Conservation (phyloP, 192 early-diverging fungal species). For the Podila epigama region DNA sequence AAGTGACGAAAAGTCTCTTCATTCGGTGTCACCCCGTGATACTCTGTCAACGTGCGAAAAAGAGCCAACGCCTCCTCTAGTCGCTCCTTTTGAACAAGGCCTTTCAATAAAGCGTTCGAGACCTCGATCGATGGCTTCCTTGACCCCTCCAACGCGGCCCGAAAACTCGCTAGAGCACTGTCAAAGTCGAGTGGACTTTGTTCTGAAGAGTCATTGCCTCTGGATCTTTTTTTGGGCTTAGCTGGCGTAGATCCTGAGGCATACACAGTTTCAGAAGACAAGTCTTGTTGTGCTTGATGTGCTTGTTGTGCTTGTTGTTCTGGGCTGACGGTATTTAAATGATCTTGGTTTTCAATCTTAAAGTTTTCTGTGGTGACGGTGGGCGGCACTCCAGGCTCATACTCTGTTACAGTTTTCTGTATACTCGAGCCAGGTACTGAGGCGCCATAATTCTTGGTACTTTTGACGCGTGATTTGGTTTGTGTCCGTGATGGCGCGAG, state of each 20-base stretch:
- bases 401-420: too few relatives aligned
- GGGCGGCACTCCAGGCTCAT: too few relatives aligned
- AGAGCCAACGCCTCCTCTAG: slow-evolving; percentile 32
- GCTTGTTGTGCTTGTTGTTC: not conserved
- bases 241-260: too few relatives aligned
- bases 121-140: slow-evolving; percentile 21
- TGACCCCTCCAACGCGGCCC: slow-evolving; percentile 16
- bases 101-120: slow-evolving; percentile 14
- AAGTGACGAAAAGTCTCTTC: slow-evolving; percentile 15
- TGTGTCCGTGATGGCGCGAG: too few relatives aligned
- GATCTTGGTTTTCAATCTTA: too few relatives aligned
- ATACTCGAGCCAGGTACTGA: too few relatives aligned
- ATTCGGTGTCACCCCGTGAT: slow-evolving; percentile 20
- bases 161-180: slow-evolving; percentile 6
- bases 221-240: not conserved
- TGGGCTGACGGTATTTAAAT: too few relatives aligned
- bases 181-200: slow-evolving; percentile 11
- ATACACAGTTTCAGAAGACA: too few relatives aligned
- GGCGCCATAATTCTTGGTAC: too few relatives aligned
- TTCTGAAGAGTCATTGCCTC: too few relatives aligned
- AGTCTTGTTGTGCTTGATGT: not conserved
- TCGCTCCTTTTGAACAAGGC: slow-evolving; percentile 10
- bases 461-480: too few relatives aligned
- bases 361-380: too few relatives aligned
- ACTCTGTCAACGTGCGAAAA: slow-evolving; percentile 33